Evolutionary conservation across 352 stramenopile species (phyloP).

Genomic region (Phytophthora europaea): DNA sequence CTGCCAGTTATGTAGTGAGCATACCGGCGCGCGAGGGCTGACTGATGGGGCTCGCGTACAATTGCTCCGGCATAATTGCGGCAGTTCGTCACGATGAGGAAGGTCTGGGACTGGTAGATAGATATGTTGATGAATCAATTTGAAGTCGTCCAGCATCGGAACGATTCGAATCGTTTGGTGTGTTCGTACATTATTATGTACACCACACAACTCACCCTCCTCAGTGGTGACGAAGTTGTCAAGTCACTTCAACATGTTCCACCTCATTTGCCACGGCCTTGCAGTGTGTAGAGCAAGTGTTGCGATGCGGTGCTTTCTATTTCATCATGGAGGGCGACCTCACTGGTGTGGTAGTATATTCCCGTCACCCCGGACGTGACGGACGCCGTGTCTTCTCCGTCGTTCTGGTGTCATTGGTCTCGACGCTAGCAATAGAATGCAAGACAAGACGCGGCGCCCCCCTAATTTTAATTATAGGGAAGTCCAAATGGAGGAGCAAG

Average conservation of each 20-base stretch:
- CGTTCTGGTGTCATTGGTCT: slow-evolving; percentile 6
- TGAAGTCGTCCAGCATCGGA: slow-evolving; percentile 14
- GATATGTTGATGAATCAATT: slow-evolving; percentile 41
- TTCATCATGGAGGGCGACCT: background rate
- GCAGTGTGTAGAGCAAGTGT: background rate
- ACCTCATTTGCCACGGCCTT: background rate
- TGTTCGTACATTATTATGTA: background rate
- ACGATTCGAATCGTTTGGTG: slow-evolving; percentile 11
- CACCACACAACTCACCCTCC: background rate
- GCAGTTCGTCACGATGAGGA: background rate
- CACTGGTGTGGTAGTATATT: background rate
- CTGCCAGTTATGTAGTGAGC: background rate
- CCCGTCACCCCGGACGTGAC: background rate
- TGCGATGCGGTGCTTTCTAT: background rate
- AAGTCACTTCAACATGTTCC: slow-evolving; percentile 24
- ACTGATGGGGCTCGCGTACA: slow-evolving; percentile 72
- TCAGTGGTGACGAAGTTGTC: background rate
- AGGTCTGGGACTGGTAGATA: slow-evolving; percentile 7
- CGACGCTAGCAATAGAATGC: slow-evolving; percentile 6
- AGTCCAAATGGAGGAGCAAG: background rate
- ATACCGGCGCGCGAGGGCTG: slow-evolving; percentile 70
- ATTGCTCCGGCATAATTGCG: slow-evolving; percentile 48
- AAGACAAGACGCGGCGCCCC: background rate
- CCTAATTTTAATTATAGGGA: slow-evolving; percentile 24
- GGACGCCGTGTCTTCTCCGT: slow-evolving; percentile 8